Percentiles rank a stretch among this genome's conserved stretches.
Evolutionary conservation across 768 basidiomycete species (phyloP).

Genomic region (Kwoniella heveanensis): DNA sequence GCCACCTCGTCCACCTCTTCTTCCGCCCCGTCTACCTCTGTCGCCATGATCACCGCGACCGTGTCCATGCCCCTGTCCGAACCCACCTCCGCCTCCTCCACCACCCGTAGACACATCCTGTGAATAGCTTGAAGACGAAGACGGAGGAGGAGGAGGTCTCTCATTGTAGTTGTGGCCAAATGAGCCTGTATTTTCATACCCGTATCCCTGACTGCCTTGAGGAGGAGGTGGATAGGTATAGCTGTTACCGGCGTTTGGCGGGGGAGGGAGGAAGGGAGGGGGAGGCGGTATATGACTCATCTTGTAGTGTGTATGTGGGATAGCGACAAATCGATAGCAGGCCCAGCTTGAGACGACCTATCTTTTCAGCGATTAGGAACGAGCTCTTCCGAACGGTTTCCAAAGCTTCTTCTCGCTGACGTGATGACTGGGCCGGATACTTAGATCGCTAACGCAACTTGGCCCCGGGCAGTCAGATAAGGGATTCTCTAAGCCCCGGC

Average conservation of each 20-base stretch:
- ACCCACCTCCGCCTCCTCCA: constrained; percentile 7
- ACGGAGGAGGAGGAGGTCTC: background rate
- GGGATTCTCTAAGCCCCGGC: no score
- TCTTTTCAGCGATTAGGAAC: no score
- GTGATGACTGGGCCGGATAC: no score
- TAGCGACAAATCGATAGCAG: background rate
- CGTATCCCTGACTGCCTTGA: background rate
- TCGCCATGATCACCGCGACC: constrained; percentile 1
- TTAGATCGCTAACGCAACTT: no score
- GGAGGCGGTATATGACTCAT: constrained; percentile 26
- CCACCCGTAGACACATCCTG: background rate
- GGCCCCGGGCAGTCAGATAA: no score
- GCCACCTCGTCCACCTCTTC: constrained; percentile 58
- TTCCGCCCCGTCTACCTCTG: constrained; percentile 55
- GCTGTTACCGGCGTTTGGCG: constrained; percentile 4
- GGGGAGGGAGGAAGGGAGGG: constrained; percentile 19
- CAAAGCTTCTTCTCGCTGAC: no score
- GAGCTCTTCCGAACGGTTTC: no score
- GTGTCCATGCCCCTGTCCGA: background rate
- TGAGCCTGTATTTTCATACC: background rate
- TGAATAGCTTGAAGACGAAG: background rate
- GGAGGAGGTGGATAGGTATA: background rate
- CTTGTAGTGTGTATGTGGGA: background rate
- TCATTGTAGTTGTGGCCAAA: constrained; percentile 5
- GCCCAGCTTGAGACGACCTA: no score